Evolutionary conservation across 2,329 filamentous ascomycete species (phyloP), one percentile per base, ranked within the genome.

Genomic region (Alternaria ventricosa): DNA sequence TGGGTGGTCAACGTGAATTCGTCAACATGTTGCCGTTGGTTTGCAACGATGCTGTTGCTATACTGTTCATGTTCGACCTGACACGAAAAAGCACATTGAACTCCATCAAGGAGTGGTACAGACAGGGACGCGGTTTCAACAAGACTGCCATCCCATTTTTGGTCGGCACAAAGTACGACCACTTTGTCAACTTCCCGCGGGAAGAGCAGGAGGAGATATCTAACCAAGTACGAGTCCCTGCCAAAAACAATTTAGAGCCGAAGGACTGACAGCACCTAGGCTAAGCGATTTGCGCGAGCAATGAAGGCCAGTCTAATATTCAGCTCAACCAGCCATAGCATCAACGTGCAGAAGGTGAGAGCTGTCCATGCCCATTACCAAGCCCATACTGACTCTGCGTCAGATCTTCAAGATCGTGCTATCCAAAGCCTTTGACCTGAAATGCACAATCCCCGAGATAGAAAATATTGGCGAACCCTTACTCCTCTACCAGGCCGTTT

Each of bases 341-440:
- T 99, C 86, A 99, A 99, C 75, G 96, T 99, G 67, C 96, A 99
- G 83, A 99, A 98, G 91, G 95, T 97, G 78, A 51, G 81, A 18
- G 27, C 5, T 18, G 1, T 8, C 9, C 8, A 9, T 3, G 1
- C 2, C 9, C 6, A n/a, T 27, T n/a, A 9, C 10, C 27, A 11
- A 6, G 8, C 44, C 27, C n/a, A 57, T 41, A 47, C 78, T 83
- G 62, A 83, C 62, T 18, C 47, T 15, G 5, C 10, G 20, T 8
- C 74, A 98, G 95, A 99, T 99, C 78, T 99, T 99, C 88, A 99
- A 99, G 82, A 99, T 99, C 74, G 96, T 99, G 61, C 87, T 99
- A 23, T 97, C 95, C 68, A 99, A 99, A 83, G 96, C 96, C 2
- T 99, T 99, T 79, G 96, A 99, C 80, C 87, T 99, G 62, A 97